Conservation (phyloP, 768 basidiomycete species). For the Boletus barrowsii region DNA sequence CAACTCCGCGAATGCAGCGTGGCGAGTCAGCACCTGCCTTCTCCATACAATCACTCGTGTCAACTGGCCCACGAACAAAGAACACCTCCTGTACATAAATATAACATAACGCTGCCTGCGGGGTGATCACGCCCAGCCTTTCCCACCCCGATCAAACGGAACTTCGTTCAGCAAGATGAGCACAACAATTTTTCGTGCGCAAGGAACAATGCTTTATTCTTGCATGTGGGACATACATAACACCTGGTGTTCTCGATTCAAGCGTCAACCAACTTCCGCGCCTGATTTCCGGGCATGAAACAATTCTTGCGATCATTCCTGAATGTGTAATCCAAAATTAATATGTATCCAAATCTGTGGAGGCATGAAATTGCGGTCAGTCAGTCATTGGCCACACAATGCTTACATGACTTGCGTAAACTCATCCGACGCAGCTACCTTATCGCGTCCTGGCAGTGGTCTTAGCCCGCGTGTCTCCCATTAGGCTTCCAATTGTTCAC, state of each 20-base stretch:
- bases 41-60: background rate
- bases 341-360: constrained; percentile 18
- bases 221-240: constrained; percentile 8
- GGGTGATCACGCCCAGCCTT: background rate
- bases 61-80: background rate
- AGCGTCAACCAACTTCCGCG: constrained; percentile 1
- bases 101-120: constrained; percentile 4
- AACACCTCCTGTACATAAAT: constrained; percentile 18
- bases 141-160: constrained; percentile 16
- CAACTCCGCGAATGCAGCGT: constrained; percentile 34
- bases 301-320: constrained; percentile 1
- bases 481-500: constrained; percentile 7
- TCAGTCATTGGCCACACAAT: constrained; percentile 1
- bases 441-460: constrained; percentile 1
- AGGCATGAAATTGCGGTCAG: background rate
- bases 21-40: constrained; percentile 8
- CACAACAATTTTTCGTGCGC: constrained; percentile 1
- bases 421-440: constrained; percentile 6
- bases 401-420: constrained; percentile 14
- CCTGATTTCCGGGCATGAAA: constrained; percentile 28
- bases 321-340: constrained; percentile 14
- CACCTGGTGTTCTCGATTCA: background rate
- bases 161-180: background rate
- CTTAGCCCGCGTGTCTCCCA: constrained; percentile 10
- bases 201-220: background rate